Evolutionary conservation across 441 rosid species (phyloP), one percentile per base, ranked within the genome.

Genomic region (Mallotus japonicus): DNA sequence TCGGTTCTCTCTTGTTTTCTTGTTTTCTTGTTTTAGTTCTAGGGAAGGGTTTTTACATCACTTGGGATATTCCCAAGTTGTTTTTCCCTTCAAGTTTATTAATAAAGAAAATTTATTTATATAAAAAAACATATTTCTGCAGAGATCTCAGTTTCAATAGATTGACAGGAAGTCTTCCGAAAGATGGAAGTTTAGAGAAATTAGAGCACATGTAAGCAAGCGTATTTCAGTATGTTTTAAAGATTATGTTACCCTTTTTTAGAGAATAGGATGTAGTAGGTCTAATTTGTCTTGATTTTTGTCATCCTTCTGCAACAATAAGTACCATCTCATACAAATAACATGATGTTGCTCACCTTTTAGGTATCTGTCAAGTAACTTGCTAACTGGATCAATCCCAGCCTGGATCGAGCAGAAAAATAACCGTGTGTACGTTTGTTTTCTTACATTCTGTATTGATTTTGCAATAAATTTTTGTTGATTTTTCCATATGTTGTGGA

Each of bases 61-160:
- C 28, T 24, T 24, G 28, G 28, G 28, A 24, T 24, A 24, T 24
- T 24, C 28, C 28, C 28, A 24, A 24, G 28, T 24, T 0, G 28
- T 24, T 24, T 24, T 24, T 24, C 28, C 28, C 28, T 2, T 24
- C 28, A 24, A 24, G 28, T 24, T 24, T 24, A 24, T 24, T 24
- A 24, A 2, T 24, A 24, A 24, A 24, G 28, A 24, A 24, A 24
- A 24, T 24, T 24, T 24, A 24, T 42, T 42, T 42, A 8, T 42
- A 4, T 42, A 42, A 42, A 8, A 42, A n/a, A n/a, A 42, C 7
- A 5, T 42, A 5, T 62, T 28, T 61, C 9, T 42, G 32, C 78
- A 84, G 87, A 69, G 87, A 84, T 76, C 84, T 84, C 77, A 82
- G 81, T 77, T 84, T 78, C 82, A 84, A 84, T 69, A 76, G 70